Evolutionary conservation across 2,329 filamentous ascomycete species (phyloP).

Genomic region (Arthroderma sp.): DNA sequence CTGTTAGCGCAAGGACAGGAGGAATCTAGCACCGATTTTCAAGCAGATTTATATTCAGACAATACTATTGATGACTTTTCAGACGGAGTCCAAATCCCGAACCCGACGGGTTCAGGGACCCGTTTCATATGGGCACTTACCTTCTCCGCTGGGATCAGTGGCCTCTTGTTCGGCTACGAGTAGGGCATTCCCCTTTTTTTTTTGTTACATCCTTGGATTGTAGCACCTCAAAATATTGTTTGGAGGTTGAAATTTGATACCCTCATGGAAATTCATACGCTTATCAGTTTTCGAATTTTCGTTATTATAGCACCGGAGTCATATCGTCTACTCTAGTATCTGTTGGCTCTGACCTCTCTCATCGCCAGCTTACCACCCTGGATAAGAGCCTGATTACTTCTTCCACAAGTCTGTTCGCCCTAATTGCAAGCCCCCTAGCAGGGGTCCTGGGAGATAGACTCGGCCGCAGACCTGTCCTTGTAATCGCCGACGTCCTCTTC

Average conservation of each 20-base stretch:
- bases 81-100: background rate
- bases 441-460: constrained; percentile 39
- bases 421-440: constrained; percentile 42
- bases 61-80: background rate
- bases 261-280: background rate
- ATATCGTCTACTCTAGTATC: constrained; percentile 48
- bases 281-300: constrained; percentile 9
- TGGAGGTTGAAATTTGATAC: background rate
- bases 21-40: too few species aligned
- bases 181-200: constrained; percentile 16
- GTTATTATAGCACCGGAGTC: constrained; percentile 40
- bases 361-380: constrained; percentile 36
- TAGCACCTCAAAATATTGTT: background rate
- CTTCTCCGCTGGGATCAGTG: constrained; percentile 44
- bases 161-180: constrained; percentile 51
- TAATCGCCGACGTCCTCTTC: constrained; percentile 34
- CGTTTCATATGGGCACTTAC: constrained; percentile 44
- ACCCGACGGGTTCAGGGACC: constrained; percentile 3
- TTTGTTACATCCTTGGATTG: background rate
- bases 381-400: constrained; percentile 48
- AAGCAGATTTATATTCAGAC: too few species aligned
- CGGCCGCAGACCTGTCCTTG: constrained; percentile 35
- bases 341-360: constrained; percentile 40
- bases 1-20: constrained; percentile 15
- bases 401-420: constrained; percentile 43